Evolutionary conservation across 2,329 filamentous ascomycete species (phyloP).

Genomic region (Sarocladium oryzae): DNA sequence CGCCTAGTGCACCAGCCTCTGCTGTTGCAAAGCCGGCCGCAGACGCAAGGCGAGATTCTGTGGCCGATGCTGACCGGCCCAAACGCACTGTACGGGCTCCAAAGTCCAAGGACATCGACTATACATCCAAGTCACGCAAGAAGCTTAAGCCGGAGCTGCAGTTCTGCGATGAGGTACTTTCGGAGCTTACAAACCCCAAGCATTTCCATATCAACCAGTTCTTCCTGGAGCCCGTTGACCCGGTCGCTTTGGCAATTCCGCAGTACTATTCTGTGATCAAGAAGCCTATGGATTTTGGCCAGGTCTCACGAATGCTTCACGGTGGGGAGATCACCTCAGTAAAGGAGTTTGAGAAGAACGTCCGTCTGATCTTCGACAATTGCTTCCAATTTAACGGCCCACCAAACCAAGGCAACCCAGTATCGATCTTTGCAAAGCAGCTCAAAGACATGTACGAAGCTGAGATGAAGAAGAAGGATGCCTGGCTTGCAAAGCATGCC

Average conservation of each 20-base stretch:
- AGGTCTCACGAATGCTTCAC: slow-evolving; percentile 72
- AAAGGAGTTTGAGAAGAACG: slow-evolving; percentile 80
- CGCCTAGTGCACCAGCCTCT: slow-evolving; percentile 15
- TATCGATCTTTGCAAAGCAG: slow-evolving; percentile 64
- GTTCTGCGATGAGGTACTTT: slow-evolving; percentile 78
- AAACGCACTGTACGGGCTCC: slow-evolving; percentile 93
- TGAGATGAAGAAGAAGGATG: slow-evolving; percentile 71
- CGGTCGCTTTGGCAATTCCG: slow-evolving; percentile 88
- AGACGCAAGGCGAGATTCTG: slow-evolving; percentile 66
- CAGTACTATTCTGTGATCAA: slow-evolving; percentile 92
- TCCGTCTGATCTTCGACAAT: slow-evolving; percentile 79
- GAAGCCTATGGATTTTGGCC: slow-evolving; percentile 90
- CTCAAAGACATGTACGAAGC: slow-evolving; percentile 69
- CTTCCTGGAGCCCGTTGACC: slow-evolving; percentile 82
- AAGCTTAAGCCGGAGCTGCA: slow-evolving; percentile 84
- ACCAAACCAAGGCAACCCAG: slow-evolving; percentile 53
- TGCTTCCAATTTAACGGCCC: slow-evolving; percentile 83
- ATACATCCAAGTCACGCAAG: slow-evolving; percentile 74
- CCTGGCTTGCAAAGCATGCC: slow-evolving; percentile 73
- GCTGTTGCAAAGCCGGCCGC: slow-evolving; percentile 13
- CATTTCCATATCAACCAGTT: slow-evolving; percentile 61
- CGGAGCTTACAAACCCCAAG: slow-evolving; percentile 70
- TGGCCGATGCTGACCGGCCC: slow-evolving; percentile 68
- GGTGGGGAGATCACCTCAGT: slow-evolving; percentile 72
- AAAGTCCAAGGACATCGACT: slow-evolving; percentile 85